Percentiles rank a stretch among this genome's conserved stretches.
phyloP scores from a whole-genome alignment of 208 protist genomes.

The Herpetomonas samuelpessoai region DNA sequence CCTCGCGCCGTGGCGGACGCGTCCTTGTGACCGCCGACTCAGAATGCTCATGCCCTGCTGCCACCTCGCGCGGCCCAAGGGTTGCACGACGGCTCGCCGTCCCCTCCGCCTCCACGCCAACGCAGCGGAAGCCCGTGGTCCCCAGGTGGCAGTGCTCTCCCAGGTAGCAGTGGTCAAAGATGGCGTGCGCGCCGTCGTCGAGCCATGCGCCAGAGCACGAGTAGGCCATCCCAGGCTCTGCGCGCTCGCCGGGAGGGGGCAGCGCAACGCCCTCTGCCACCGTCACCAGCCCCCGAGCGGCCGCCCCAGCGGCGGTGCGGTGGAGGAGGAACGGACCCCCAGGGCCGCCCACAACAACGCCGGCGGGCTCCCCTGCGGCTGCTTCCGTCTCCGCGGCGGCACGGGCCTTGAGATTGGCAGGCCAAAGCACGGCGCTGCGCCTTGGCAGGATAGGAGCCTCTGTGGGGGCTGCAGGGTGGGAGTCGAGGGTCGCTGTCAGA shows the following conservation, averaged over 20 bases:
- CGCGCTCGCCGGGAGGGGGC: not conserved
- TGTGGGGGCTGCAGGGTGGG: not conserved
- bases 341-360: constrained; percentile 18
- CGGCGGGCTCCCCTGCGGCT: not conserved
- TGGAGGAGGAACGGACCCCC: constrained; percentile 34
- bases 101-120: constrained; percentile 9
- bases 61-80: too few species aligned
- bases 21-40: too few species aligned
- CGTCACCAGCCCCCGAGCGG: not conserved
- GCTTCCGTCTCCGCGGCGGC: not conserved
- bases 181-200: constrained; percentile 15
- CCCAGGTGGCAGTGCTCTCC: constrained; percentile 22
- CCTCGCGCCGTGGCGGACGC: too few species aligned
- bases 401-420: constrained; percentile 8
- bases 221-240: constrained; percentile 10
- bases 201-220: constrained; percentile 28
- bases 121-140: constrained; percentile 2
- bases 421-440: constrained; percentile 32
- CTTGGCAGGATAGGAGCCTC: not conserved
- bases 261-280: not conserved
- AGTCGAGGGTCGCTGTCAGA: not conserved
- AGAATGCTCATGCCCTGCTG: too few species aligned
- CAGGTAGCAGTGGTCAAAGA: constrained; percentile 21
- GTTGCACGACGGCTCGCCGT: too few species aligned
- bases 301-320: constrained; percentile 6